phyloP scores from a whole-genome alignment of 2,329 filamentous ascomycete species.

The Cladophialophora immunda region DNA sequence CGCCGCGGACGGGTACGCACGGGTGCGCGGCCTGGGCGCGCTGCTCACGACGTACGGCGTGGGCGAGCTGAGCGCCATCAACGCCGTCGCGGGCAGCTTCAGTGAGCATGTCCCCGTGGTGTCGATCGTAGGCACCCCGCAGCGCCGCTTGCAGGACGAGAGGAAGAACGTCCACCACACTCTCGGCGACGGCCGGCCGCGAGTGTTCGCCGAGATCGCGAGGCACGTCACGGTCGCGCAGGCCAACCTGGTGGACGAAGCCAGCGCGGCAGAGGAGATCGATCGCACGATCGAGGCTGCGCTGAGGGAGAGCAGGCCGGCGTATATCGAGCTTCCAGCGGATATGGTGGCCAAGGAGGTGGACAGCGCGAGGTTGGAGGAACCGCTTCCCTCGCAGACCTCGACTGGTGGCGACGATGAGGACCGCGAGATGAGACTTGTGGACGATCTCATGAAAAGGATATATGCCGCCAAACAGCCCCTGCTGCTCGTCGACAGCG shows the following conservation, averaged over 20 bases:
- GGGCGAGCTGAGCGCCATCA: conserved; percentile 56
- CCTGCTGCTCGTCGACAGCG: conserved; percentile 82
- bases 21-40: conserved; percentile 54
- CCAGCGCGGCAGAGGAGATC: conserved; percentile 58
- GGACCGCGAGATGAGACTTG: conserved; percentile 70
- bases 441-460: conserved; percentile 77
- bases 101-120: conserved; percentile 67
- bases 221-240: conserved; percentile 59
- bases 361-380: conserved; percentile 74
- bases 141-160: conserved; percentile 58
- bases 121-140: conserved; percentile 66
- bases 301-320: conserved; percentile 61
- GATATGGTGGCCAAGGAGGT: conserved; percentile 56
- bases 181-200: conserved; percentile 58
- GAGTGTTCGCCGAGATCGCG: conserved; percentile 60
- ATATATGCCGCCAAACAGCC: conserved; percentile 77
- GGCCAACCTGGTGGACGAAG: conserved; percentile 54
- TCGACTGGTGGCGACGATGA: conserved; percentile 71
- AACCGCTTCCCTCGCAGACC: conserved; percentile 65
- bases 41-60: conserved; percentile 68
- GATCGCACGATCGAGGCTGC: conserved; percentile 60
- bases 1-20: conserved; percentile 79
- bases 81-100: conserved; percentile 57
- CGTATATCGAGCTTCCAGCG: conserved; percentile 64
- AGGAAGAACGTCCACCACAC: conserved; percentile 48